Base-by-base conservation (phyloP, 2,329 filamentous ascomycete genomes). In the Talaromyces sp. region DNA sequence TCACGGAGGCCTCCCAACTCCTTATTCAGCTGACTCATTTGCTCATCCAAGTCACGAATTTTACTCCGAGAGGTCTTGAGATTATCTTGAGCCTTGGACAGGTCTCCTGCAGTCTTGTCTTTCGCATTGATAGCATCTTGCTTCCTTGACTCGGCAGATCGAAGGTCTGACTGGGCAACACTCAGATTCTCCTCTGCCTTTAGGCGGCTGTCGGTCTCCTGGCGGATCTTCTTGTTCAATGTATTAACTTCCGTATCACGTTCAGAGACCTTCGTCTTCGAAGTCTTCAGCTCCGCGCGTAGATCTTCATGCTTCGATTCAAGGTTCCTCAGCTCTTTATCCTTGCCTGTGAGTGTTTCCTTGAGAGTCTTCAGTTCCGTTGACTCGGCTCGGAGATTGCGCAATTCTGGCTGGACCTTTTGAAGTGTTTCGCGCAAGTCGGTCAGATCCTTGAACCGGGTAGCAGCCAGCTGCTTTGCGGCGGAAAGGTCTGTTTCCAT, bases 391-490 rank as follows among this genome's bases (percentile, higher is more conserved):
- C 90, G 85, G 17, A 97, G 79, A 40, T 78, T 86, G 69, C 87
- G 88, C 20, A 97, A 77, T 72, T 99, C 93, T 0, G 91, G 89
- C 66, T 97, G 92, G 0, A 89, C 83, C 69, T 94, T 95, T 60
- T 91, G 87, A 27, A 97, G 73, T 2, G 92, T 80, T 56, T 93
- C 89, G 17, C 87, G 83, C 41, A 96, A 77, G 24, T 96, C 89
- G 0, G 86, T 87, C 1, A 97, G 77, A 54, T 97, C 92, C 70
- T 91, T 96, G 77, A 91, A 97, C 27, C 94, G 83, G 14, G 84
- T 88, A 55, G 95, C 87, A 0, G 94, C 91, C 11, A 97, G 82
- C 71, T 95, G 86, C 69, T 97, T 87, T 0, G 92, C 88, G 2
- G 91, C 91, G 2, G 86, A 88, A 3, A 97, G 81, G 67, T 99